Base-by-base conservation (phyloP, 2,329 filamentous ascomycete genomes). In the Sporothrix variecibatus region DNA sequence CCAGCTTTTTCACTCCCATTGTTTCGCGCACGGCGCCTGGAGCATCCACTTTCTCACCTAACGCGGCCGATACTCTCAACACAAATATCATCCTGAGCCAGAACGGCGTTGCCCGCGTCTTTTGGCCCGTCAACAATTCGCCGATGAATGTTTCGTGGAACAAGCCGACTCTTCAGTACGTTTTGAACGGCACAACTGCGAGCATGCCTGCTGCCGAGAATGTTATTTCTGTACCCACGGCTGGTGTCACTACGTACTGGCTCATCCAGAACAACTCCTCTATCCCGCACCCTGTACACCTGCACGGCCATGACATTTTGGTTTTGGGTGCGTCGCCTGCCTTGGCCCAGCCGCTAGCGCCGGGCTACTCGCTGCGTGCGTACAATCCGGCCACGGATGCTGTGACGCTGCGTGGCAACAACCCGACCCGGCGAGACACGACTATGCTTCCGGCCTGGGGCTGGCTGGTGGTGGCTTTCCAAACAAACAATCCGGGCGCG, bases 401-500 rank as follows among this genome's bases (percentile, higher is more conserved):
- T 23, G 77, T 74, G 46, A 75, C 56, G 9, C 81, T 83, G 11
- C 82, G 80, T 49, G 81, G 78, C 8, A 73, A 78, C 71, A 87
- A 87, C 74, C 86, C 86, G 1, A 81, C 83, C 0, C 81, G 86
- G 0, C 81, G 87, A n/a, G 87, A 88, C 78, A 85, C 83, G 0
- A 82, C 83, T 3, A 82, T 85, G 75, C 78, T 88, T 2, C 84
- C 85, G 0, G 80, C 80, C 8, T 79, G 78, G 26, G 86, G 86
- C 1, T 86, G 85, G 79, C 74, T 88, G 5, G 82, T 85, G 1
- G 79, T 88, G 11, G 86, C 84, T 0, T 88, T 87, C 78, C 78
- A 81, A 72, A 82, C 84, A 0, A 83, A 88, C 78, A 88, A 88
- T 76, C 86, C 86, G 0, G 86, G 86, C 64, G 79, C 83, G 6